These are phyloP conservation scores for Aspergillus caelatus DNA, from an alignment of 2,329 filamentous ascomycete species.

Conservation along the genomic window DNA sequence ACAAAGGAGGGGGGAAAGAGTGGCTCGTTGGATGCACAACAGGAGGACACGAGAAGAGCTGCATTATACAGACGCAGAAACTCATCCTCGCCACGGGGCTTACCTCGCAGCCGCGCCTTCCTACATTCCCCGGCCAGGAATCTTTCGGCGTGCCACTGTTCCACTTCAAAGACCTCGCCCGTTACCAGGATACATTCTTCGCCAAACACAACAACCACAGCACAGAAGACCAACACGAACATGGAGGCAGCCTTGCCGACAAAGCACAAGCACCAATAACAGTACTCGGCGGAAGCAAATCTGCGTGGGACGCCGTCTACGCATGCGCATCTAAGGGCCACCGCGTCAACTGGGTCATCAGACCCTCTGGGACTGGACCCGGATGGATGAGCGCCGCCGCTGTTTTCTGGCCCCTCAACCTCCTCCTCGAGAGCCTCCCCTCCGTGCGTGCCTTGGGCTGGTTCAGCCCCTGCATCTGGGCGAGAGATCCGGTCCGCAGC, in stretches of 20 bases:
- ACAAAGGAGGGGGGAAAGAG: background rate
- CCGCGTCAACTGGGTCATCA: background rate
- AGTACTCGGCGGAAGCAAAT: background rate
- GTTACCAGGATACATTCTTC: background rate
- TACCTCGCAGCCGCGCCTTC: background rate
- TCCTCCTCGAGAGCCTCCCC: background rate
- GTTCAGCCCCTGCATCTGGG: background rate
- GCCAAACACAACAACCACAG: background rate
- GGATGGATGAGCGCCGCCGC: background rate
- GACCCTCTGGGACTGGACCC: background rate
- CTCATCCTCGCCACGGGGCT: background rate
- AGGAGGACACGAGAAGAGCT: background rate
- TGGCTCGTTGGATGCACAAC: background rate
- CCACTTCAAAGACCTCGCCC: background rate
- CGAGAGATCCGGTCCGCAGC: background rate
- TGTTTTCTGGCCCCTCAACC: background rate
- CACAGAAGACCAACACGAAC: background rate
- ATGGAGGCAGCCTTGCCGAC: background rate
- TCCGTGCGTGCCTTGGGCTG: background rate
- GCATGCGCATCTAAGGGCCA: background rate
- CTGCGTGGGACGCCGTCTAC: background rate
- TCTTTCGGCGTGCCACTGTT: background rate
- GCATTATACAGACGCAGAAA: background rate
- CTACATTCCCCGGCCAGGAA: background rate
- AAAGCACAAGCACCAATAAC: background rate